Percentiles rank a stretch among this genome's conserved stretches.
phyloP scores from a whole-genome alignment of 1,139 yeast genomes.

The Candida glucosophila region DNA sequence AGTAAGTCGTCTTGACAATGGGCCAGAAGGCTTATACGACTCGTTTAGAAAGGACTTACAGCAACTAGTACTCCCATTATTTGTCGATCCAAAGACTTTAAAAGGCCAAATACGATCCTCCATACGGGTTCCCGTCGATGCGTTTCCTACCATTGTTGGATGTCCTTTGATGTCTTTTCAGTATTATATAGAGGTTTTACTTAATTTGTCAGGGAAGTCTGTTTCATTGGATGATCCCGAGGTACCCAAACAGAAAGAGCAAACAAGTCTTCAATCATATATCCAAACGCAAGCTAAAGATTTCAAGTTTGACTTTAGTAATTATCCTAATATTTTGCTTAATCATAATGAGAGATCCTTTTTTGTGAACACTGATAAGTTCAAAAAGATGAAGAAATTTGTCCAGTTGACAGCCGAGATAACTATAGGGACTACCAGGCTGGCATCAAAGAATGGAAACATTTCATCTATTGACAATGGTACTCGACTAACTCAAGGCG shows the following conservation, averaged over 20 bases:
- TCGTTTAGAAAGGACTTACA: constrained; percentile 79
- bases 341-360: constrained; percentile 32
- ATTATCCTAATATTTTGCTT: constrained; percentile 13
- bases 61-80: constrained; percentile 72
- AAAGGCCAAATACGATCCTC: constrained; percentile 53
- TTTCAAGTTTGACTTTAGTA: constrained; percentile 26
- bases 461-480: background rate
- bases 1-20: constrained; percentile 67
- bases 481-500: background rate
- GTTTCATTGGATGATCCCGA: constrained; percentile 25
- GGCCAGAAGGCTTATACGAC: constrained; percentile 56
- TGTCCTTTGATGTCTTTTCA: constrained; percentile 73
- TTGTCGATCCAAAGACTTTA: constrained; percentile 60
- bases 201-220: constrained; percentile 50
- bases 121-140: constrained; percentile 71
- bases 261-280: constrained; percentile 6
- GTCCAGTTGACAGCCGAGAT: constrained; percentile 73
- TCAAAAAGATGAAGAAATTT: constrained; percentile 67
- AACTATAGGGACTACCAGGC: constrained; percentile 68
- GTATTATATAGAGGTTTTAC: constrained; percentile 74
- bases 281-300: constrained; percentile 6
- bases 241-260: constrained; percentile 7
- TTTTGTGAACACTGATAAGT: constrained; percentile 69
- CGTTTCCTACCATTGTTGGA: constrained; percentile 76
- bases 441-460: constrained; percentile 7